Evolutionary conservation across 2,329 filamentous ascomycete species (phyloP).

Genomic region (Escovopsis weberi): DNA sequence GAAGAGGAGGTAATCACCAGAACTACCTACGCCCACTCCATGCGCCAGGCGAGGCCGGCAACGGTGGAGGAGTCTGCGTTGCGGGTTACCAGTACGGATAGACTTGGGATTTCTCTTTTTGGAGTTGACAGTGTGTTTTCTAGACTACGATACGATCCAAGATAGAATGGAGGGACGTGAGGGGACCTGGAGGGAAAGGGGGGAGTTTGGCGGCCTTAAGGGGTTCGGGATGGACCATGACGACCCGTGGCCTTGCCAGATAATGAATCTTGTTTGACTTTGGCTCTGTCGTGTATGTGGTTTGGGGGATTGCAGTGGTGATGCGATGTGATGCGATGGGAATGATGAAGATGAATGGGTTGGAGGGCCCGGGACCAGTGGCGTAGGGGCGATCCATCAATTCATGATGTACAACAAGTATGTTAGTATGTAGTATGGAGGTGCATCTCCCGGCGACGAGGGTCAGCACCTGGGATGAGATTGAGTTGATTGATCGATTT

Average conservation of each 20-base stretch:
- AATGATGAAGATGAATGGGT: too few relatives aligned
- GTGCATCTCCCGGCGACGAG: too few relatives aligned
- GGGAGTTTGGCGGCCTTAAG: conserved; percentile 13
- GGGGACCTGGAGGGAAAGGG: conserved; percentile 3
- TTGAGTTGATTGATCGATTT: too few relatives aligned
- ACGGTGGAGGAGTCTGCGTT: conserved; percentile 4
- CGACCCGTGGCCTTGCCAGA: conserved; percentile 21
- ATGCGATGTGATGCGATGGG: too few relatives aligned
- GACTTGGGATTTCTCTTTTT: conserved; percentile 11
- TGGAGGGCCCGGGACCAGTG: too few relatives aligned
- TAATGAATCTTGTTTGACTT: conserved; percentile 13
- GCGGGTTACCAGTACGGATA: conserved; percentile 19
- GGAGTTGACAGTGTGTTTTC: conserved; percentile 23
- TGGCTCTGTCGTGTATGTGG: conserved; percentile 12
- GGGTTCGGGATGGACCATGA: conserved; percentile 16
- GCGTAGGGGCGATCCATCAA: too few relatives aligned
- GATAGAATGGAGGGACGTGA: conserved; percentile 15
- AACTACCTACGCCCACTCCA: neutral
- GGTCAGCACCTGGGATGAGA: too few relatives aligned
- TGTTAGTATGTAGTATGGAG: too few relatives aligned
- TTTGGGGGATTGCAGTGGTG: neutral
- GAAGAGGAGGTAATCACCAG: neutral
- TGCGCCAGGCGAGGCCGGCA: neutral
- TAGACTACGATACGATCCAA: conserved; percentile 21
- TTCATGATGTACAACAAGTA: too few relatives aligned